Conservation (phyloP, 257 asterid genomes). For the Solanum piurae region DNA sequence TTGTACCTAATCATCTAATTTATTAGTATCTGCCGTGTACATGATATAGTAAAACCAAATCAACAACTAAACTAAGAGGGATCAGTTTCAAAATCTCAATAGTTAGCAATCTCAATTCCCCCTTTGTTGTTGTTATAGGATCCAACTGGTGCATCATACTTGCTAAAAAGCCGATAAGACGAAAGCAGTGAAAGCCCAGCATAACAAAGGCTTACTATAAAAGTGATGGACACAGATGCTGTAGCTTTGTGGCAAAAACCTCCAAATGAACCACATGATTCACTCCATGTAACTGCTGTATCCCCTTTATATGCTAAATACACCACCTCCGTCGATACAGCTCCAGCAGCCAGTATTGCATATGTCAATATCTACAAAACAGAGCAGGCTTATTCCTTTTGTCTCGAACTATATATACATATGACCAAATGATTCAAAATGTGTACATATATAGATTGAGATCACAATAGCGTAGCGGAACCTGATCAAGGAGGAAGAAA, state of each 20-base stretch:
- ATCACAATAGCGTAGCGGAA: neutral
- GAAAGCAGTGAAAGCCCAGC: slow-evolving; percentile 62
- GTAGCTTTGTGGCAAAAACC: slow-evolving; percentile 74
- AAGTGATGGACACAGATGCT: slow-evolving; percentile 50
- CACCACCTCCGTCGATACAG: slow-evolving; percentile 61
- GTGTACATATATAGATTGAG: neutral
- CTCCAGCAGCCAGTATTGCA: slow-evolving; percentile 62
- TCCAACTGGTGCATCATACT: slow-evolving; percentile 60
- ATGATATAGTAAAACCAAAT: neutral
- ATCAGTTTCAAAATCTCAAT: neutral
- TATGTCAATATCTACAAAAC: slow-evolving; percentile 56
- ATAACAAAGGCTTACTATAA: slow-evolving; percentile 53
- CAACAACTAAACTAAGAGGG: neutral
- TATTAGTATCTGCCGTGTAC: neutral
- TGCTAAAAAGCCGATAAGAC: slow-evolving; percentile 76
- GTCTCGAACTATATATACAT: neutral
- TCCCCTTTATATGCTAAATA: slow-evolving; percentile 80
- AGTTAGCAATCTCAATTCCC: slow-evolving; percentile 26
- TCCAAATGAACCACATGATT: slow-evolving; percentile 53
- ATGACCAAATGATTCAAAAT: neutral
- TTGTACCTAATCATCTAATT: neutral
- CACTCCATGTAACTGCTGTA: slow-evolving; percentile 50
- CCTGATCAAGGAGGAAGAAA: slow-evolving; percentile 88
- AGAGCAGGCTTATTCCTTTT: neutral
- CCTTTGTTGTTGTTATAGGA: slow-evolving; percentile 18